Conservation (phyloP, 1,284 basidiomycete genomes). For the Ustilago vetiveriae region DNA sequence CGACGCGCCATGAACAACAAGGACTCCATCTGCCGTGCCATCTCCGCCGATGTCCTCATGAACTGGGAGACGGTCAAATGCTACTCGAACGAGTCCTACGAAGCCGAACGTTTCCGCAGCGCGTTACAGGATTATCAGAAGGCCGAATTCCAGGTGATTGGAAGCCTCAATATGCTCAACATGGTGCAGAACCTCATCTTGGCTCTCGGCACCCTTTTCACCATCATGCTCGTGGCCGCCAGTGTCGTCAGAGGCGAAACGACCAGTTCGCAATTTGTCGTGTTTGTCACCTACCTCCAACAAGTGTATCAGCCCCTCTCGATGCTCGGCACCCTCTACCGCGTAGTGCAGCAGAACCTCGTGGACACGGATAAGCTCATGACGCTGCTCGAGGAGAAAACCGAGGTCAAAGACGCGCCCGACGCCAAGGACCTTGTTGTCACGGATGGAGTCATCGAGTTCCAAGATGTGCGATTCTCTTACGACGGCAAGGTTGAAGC, state of each 20-base stretch:
- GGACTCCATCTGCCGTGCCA: constrained; percentile 58
- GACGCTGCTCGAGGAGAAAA: constrained; percentile 68
- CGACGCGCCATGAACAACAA: constrained; percentile 61
- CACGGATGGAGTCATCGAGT: constrained; percentile 81
- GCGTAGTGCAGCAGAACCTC: constrained; percentile 69
- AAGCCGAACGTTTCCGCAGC: constrained; percentile 77
- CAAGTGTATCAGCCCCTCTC: constrained; percentile 71
- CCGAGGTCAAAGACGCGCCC: constrained; percentile 82
- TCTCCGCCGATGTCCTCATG: constrained; percentile 61
- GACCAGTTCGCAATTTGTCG: constrained; percentile 73
- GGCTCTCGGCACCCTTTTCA: constrained; percentile 57
- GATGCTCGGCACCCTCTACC: constrained; percentile 63
- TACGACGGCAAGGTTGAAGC: constrained; percentile 81
- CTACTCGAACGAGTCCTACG: constrained; percentile 83
- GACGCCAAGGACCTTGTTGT: constrained; percentile 79
- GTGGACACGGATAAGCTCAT: constrained; percentile 72
- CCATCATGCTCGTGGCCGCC: constrained; percentile 52
- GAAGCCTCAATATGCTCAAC: constrained; percentile 63
- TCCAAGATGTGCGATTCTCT: constrained; percentile 70
- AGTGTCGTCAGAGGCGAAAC: constrained; percentile 49
- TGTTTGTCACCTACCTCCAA: constrained; percentile 81
- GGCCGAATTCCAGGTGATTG: constrained; percentile 76
- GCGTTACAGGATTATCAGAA: constrained; percentile 81
- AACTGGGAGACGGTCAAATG: constrained; percentile 73
- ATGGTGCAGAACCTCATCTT: constrained; percentile 61